phyloP scores from a whole-genome alignment of 2,329 filamentous ascomycete genomes.

The Juglanconis oblonga region DNA sequence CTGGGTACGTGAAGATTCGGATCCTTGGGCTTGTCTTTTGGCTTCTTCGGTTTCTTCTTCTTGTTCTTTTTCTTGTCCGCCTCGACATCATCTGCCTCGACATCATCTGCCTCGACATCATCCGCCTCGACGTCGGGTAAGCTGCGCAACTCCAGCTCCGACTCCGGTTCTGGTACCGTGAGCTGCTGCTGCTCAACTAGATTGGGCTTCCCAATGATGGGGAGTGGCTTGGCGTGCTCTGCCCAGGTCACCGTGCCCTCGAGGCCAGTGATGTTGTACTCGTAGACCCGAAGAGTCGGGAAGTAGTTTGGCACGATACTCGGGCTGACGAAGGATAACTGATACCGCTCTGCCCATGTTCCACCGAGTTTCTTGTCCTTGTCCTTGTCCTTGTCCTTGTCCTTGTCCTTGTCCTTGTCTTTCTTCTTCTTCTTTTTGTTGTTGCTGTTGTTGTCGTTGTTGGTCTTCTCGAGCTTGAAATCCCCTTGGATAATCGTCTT shows the following conservation, averaged over 20 bases:
- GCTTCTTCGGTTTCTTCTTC: slow-evolving; percentile 35
- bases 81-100: slow-evolving; percentile 22
- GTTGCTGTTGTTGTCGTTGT: slow-evolving; percentile 27
- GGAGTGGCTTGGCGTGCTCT: slow-evolving; percentile 26
- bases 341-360: slow-evolving; percentile 79
- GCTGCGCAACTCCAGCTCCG: slow-evolving; percentile 24
- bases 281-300: slow-evolving; percentile 82
- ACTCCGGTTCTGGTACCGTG: background rate
- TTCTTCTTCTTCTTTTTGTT: slow-evolving; percentile 38
- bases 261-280: slow-evolving; percentile 86
- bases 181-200: slow-evolving; percentile 21
- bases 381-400: slow-evolving; percentile 35
- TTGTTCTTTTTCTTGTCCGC: slow-evolving; percentile 40
- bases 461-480: slow-evolving; percentile 16
- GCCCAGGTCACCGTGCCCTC: slow-evolving; percentile 53
- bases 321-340: slow-evolving; percentile 74
- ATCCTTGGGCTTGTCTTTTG: slow-evolving; percentile 44
- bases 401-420: slow-evolving; percentile 33
- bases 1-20: slow-evolving; percentile 65
- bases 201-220: background rate
- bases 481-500: slow-evolving; percentile 22
- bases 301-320: slow-evolving; percentile 93
- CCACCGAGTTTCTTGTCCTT: slow-evolving; percentile 63
- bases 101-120: slow-evolving; percentile 26
- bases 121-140: slow-evolving; percentile 18